Evolutionary conservation across 202 grass and related monocot genomes (phyloP), one percentile per base, ranked within the genome.

Genomic region (Zizania palustris): DNA sequence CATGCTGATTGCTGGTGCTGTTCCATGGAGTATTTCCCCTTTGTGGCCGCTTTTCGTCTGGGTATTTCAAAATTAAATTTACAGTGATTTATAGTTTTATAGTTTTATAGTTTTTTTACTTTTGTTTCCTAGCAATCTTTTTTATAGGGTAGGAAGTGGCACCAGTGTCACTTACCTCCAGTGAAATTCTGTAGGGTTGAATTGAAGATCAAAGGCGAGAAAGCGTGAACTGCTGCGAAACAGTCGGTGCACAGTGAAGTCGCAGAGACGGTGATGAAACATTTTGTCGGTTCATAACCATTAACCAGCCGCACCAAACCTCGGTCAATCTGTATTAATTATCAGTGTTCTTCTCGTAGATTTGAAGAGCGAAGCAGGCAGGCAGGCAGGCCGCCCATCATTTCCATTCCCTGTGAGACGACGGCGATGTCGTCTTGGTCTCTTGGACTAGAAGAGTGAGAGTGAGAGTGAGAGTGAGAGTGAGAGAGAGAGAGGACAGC

Each of bases 1-100:
- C 64, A 56, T 63, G 77, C 63, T 80, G 46, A 70, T 75, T 51
- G 80, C 80, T 9, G 55, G 22, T 36, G 80, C 59, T 5, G 37
- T 9, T 15, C 0, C 18, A 46, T 51, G 4, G 6, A 59, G 57
- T 44, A 33, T 56, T 20, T 18, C 2, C n/a, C 14, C 46, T 75
- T 48, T 38, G 38, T 14, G 34, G 12, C 3, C 41, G 40, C 18
- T 39, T 80, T 76, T 55, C 81, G 72, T 54, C 55, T 44, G 64
- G 48, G 65, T 67, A 28, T 28, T 28, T 28, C 28, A 28, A 28
- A 28, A 28, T 28, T 28, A 28, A 28, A 28, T 28, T 28, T n/a
- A n/a, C n/a, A n/a, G n/a, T n/a, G n/a, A n/a, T n/a, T n/a, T n/a
- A n/a, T n/a, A n/a, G n/a, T n/a, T n/a, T n/a, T n/a, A n/a, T n/a